Evolutionary conservation across 116 monocot genomes (phyloP), one percentile per base, ranked within the genome.

Genomic region (Zostera marina): DNA sequence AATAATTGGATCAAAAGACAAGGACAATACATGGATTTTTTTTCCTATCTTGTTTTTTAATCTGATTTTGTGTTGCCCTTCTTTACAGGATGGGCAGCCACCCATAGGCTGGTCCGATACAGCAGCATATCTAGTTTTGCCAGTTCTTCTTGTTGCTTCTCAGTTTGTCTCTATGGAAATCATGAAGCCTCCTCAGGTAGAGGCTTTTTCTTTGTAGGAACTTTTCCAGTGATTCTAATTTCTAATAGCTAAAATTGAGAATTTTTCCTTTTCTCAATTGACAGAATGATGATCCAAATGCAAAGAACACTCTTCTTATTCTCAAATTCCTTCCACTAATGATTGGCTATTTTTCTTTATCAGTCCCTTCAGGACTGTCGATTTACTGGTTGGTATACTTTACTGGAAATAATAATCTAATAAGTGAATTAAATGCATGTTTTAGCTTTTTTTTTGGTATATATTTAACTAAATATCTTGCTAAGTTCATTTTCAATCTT

Each of bases 101-200:
- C 91, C 99, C 4, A 71, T 91, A 39, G 91, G 99, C 16, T 99
- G 99, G 91, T 72, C 74, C 54, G 91, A 99, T 66, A 99, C 91
- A 32, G 69, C 70, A 51, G 87, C 91, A 24, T 99, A 99, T 44
- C 81, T 99, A 58, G 87, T 91, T 65, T 61, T 91, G 44, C 99
- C 99, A 19, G 84, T 91, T 40, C 84, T 99, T 26, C 91, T 99
- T 68, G 67, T 99, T 65, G 59, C 78, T 69, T 91, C 87, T 67
- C 91, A 99, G 63, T 99, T 75, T 63, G 70, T 77, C 51, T 99
- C 91, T 4, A 87, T 91, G 91, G 87, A 99, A 69, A 81, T 99
- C 43, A 99, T 99, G 91, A 87, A 99, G 61, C 99, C 99, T 44
- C 91, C 99, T 69, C 84, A 99, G 81, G 99, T 99, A 32, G 22